Evolutionary conservation across 2,329 filamentous ascomycete species (phyloP), one percentile per base, ranked within the genome.

Genomic region (Cercospora brassicicola): DNA sequence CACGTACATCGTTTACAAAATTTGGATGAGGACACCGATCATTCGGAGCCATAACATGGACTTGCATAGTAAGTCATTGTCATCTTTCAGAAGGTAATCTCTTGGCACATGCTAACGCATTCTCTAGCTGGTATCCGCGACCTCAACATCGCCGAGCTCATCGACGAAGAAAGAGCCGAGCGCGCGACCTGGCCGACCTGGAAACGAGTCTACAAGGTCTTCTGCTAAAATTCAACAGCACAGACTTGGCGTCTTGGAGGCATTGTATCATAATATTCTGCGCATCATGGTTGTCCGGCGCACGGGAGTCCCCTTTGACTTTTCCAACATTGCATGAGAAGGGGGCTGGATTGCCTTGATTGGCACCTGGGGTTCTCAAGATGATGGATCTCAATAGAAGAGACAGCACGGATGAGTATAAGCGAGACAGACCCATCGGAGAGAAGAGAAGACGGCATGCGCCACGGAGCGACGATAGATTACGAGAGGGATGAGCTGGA

Each of bases 111-210:
- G n/a, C 42, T 42, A 48, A 53, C 18, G 45, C 55, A 97, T 79
- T 81, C 97, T 70, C 87, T 90, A 68, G 96, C 93, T 0, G 94
- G 94, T 2, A 88, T 93, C 30, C 85, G 94, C 28, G 93, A 97
- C 76, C 86, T 97, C 67, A 94, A 97, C 77, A 81, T 97, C 55
- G 88, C 89, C 30, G 87, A 91, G 68, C 81, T 98, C 60, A 84
- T 96, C 60, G 89, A 89, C 51, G 91, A 96, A 78, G 94, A 97
- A 82, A 82, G 85, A 45, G 90, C 91, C 62, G 93, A 97, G 82
- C 84, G 85, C 74, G 86, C 84, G 33, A 73, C 73, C 13, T 84
- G 82, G 82, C 82, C 83, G 10, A 75, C 53, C 65, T 85, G 82
- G 82, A 84, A 83, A 78, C 82, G 79, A 69, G 74, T 79, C 4